phyloP scores from a whole-genome alignment of 352 stramenopile species.

The Globisporangium cederbergense region DNA sequence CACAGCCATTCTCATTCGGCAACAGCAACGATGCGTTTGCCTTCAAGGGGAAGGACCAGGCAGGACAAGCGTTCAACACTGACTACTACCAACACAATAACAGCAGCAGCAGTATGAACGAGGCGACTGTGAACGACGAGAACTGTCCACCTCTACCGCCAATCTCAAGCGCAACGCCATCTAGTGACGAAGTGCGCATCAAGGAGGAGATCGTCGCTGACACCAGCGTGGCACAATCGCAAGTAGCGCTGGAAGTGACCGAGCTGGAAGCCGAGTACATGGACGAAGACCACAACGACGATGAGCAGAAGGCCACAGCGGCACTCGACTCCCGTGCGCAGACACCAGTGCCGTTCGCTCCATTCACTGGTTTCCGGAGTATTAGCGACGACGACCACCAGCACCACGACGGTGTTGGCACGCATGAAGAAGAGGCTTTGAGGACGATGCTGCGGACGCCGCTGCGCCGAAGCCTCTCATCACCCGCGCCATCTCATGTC shows the following conservation, averaged over 20 bases:
- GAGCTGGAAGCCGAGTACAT: slow-evolving; percentile 7
- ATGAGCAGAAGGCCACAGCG: not conserved
- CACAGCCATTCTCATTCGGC: slow-evolving; percentile 49
- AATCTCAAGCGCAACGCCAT: not conserved
- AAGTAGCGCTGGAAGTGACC: not conserved
- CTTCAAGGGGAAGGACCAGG: slow-evolving; percentile 9
- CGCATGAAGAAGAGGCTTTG: not conserved
- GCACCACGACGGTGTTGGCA: not conserved
- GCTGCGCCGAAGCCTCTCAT: slow-evolving; percentile 27
- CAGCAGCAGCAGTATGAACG: not conserved
- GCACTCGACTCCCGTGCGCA: slow-evolving; percentile 3
- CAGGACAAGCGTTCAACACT: not conserved
- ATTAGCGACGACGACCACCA: slow-evolving; percentile 20
- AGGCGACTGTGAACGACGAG: not conserved
- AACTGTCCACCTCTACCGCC: not conserved
- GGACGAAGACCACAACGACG: slow-evolving; percentile 5
- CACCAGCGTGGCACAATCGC: not conserved
- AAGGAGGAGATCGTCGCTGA: slow-evolving; percentile 13
- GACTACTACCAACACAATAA: not conserved
- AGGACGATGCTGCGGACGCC: slow-evolving; percentile 35
- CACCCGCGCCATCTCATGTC: slow-evolving; percentile 18
- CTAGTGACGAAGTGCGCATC: slow-evolving; percentile 6
- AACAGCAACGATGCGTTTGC: slow-evolving; percentile 2
- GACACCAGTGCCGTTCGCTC: slow-evolving; percentile 11
- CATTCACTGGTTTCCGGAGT: slow-evolving; percentile 12